Conservation (phyloP, 2,329 filamentous ascomycete genomes). For the Onygenales sp. region DNA sequence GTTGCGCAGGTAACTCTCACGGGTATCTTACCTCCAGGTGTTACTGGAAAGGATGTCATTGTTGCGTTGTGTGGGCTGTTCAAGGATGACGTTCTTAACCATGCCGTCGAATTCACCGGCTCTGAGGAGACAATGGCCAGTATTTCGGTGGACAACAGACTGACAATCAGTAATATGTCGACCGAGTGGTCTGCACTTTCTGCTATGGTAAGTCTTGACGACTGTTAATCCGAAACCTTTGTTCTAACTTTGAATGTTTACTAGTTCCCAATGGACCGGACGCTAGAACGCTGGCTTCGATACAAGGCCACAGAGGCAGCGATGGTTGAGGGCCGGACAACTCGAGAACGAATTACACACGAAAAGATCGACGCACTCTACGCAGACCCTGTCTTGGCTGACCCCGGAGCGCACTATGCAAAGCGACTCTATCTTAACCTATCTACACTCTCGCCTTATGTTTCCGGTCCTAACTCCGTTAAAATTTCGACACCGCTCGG, state of each 20-base stretch:
- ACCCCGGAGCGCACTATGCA: conserved; percentile 69
- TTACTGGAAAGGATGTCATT: conserved; percentile 91
- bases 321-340: conserved; percentile 40
- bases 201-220: conserved; percentile 35
- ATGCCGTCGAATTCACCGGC: conserved; percentile 80
- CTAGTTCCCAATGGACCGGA: conserved; percentile 66
- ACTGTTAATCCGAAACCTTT: too few species aligned
- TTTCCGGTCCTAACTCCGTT: conserved; percentile 83
- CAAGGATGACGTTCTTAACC: conserved; percentile 81
- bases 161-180: conserved; percentile 67
- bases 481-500: conserved; percentile 72
- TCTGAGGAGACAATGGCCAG: conserved; percentile 65
- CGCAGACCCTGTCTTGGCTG: conserved; percentile 56
- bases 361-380: conserved; percentile 63
- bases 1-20: conserved; percentile 71
- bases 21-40: conserved; percentile 64
- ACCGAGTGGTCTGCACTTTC: conserved; percentile 70
- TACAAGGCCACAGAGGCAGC: conserved; percentile 65
- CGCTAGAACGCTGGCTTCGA: conserved; percentile 64
- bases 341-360: conserved; percentile 59
- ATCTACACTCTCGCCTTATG: conserved; percentile 71
- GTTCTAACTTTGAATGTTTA: too few species aligned
- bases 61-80: conserved; percentile 80
- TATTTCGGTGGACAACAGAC: conserved; percentile 60
- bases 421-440: conserved; percentile 77